A percentile compares a stretch with the other conserved stretches of the same genome.
Evolutionary conservation across 805 yeast species (phyloP).

Genomic region (Candida gorgasii): DNA sequence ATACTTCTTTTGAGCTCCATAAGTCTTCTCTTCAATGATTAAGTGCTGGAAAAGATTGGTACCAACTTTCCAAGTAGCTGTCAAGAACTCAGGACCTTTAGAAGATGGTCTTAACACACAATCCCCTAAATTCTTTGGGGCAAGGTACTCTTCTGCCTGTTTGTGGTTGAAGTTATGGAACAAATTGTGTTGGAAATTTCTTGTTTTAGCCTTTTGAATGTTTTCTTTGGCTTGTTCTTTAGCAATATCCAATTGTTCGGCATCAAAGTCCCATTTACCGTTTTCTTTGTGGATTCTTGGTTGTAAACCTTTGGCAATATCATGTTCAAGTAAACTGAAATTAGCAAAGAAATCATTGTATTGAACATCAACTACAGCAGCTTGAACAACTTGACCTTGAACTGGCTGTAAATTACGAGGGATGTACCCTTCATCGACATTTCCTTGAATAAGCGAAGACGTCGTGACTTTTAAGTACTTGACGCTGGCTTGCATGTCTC

Average conservation of each 20-base stretch:
- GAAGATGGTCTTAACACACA: conserved; percentile 94
- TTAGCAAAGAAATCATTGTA: conserved; percentile 75
- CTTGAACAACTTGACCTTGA: conserved; percentile 83
- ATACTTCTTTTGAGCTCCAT: conserved; percentile 58
- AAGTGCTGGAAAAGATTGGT: conserved; percentile 89
- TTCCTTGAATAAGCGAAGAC: conserved; percentile 43
- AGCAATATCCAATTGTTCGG: conserved; percentile 66
- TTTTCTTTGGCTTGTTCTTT: conserved; percentile 61
- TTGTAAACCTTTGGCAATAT: conserved; percentile 53
- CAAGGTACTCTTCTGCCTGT: conserved; percentile 92
- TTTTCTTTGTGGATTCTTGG: conserved; percentile 54
- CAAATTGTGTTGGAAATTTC: conserved; percentile 88
- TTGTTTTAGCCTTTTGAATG: conserved; percentile 64
- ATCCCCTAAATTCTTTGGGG: conserved; percentile 87
- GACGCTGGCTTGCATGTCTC: conserved; percentile 49
- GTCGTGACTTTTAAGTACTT: conserved; percentile 42
- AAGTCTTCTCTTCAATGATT: conserved; percentile 75
- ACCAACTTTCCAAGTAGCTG: conserved; percentile 95
- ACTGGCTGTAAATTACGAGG: conserved; percentile 45
- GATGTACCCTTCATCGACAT: conserved; percentile 46
- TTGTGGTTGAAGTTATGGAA: conserved; percentile 78
- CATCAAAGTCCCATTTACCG: conserved; percentile 76
- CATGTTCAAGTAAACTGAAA: conserved; percentile 68
- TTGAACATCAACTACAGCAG: conserved; percentile 68
- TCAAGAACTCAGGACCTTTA: conserved; percentile 81